phyloP scores from a whole-genome alignment of 176 grass and related monocot genomes.

The Zea mays region DNA sequence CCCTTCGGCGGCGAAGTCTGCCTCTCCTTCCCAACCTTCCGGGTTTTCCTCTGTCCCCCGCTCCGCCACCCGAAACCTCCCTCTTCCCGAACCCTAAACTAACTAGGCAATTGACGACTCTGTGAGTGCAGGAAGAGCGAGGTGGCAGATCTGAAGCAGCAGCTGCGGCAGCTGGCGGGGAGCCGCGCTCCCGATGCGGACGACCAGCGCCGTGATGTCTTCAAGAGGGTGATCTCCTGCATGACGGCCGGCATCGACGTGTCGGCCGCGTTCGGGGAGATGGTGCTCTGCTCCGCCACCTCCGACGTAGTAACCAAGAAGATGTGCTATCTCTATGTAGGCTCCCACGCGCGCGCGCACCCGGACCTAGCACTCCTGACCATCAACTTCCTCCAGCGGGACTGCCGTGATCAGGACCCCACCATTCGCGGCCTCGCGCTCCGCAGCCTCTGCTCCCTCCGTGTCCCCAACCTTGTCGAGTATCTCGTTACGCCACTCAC shows the following conservation, averaged over 20 bases:
- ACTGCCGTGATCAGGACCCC: conserved; percentile 92
- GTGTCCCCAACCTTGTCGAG: conserved; percentile 91
- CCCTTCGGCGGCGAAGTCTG: conserved; percentile 62
- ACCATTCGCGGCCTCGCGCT: conserved; percentile 94
- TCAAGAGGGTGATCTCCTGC: conserved; percentile 99
- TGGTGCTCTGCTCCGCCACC: conserved; percentile 98
- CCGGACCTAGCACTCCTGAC: conserved; percentile 95
- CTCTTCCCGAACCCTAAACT: conserved; percentile 39
- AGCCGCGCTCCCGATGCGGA: conserved; percentile 79
- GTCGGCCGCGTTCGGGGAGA: conserved; percentile 93
- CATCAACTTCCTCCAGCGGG: conserved; percentile 98
- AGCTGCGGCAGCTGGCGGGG: conserved; percentile 84
- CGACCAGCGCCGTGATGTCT: conserved; percentile 81
- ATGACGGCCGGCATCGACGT: conserved; percentile 99
- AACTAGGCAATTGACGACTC: conserved; percentile 17
- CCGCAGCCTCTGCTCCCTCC: conserved; percentile 94
- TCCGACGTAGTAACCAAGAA: conserved; percentile 95
- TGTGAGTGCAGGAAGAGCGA: conserved; percentile 81
- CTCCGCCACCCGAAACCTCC: background rate
- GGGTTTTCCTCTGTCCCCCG: conserved; percentile 41
- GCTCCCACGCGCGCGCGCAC: conserved; percentile 79
- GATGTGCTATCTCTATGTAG: conserved; percentile 99
- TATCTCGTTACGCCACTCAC: conserved; percentile 86
- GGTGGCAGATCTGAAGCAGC: conserved; percentile 96
- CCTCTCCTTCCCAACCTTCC: conserved; percentile 87